A percentile compares a stretch with the other conserved stretches of the same genome.
phyloP scores from a whole-genome alignment of 179 eudicot species.

The Actinidia polygama region DNA sequence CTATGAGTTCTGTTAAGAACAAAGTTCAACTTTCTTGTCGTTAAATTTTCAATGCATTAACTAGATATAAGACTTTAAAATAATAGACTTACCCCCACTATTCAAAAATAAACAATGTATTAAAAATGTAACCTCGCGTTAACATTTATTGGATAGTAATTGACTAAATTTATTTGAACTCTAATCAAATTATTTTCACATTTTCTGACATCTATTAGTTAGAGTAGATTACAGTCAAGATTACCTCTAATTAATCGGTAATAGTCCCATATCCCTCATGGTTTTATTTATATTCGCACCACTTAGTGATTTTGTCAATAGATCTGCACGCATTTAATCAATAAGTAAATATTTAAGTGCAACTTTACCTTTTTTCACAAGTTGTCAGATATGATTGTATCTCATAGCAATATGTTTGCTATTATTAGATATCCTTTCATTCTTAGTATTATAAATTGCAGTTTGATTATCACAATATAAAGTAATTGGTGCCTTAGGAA shows the following conservation, averaged over 20 bases:
- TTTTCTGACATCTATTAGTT: neutral
- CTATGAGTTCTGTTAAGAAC: neutral
- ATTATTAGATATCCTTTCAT: no score
- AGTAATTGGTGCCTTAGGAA: no score
- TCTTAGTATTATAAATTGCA: no score
- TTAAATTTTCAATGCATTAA: neutral
- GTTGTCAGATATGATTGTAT: no score
- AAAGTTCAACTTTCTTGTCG: neutral
- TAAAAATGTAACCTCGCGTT: neutral
- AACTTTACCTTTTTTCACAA: no score
- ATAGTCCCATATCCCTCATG: neutral
- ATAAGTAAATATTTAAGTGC: no score
- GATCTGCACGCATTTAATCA: no score
- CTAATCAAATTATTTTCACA: neutral
- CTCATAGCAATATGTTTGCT: no score
- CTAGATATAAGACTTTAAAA: neutral
- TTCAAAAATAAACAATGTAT: neutral
- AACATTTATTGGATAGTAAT: neutral
- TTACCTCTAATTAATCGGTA: neutral
- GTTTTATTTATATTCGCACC: neutral
- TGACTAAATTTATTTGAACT: neutral
- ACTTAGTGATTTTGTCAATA: no score
- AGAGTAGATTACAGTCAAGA: neutral
- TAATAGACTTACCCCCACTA: neutral
- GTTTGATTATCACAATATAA: no score